phyloP scores from a whole-genome alignment of 371 early-diverging fungal species.

The Zancudomyces culisetae region DNA sequence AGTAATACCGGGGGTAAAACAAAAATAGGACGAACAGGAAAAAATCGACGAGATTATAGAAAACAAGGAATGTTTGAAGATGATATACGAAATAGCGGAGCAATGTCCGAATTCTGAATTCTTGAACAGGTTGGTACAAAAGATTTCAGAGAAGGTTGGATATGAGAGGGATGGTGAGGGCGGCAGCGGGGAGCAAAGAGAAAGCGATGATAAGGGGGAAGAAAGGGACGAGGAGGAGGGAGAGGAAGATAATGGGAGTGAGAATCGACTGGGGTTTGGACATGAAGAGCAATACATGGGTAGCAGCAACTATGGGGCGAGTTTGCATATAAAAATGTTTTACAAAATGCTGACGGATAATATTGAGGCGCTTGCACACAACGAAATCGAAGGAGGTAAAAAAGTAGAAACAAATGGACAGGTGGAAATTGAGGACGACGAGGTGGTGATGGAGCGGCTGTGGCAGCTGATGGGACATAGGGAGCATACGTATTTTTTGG shows the following conservation, averaged over 20 bases:
- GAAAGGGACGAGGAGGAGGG: no score
- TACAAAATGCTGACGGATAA: conserved; percentile 35
- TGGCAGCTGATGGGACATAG: conserved; percentile 38
- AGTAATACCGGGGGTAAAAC: background rate
- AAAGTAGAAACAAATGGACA: no score
- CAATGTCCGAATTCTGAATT: conserved; percentile 34
- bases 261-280: no score
- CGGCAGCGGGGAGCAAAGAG: no score
- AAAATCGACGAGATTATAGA: conserved; percentile 33
- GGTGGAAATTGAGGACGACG: conserved; percentile 33
- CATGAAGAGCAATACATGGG: no score
- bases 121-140: conserved; percentile 37
- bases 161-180: conserved; percentile 41
- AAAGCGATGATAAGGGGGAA: no score
- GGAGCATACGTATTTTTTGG: conserved; percentile 45
- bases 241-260: no score
- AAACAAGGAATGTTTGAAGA: conserved; percentile 37
- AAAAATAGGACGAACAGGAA: conserved; percentile 22
- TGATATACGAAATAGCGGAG: conserved; percentile 40
- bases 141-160: conserved; percentile 43
- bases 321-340: conserved; percentile 39
- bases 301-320: conserved; percentile 37
- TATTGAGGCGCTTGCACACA: no score
- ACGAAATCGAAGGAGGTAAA: no score
- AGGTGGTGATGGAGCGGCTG: conserved; percentile 19